phyloP scores from a whole-genome alignment of 306 rosid species.

The Cucumis melo region DNA sequence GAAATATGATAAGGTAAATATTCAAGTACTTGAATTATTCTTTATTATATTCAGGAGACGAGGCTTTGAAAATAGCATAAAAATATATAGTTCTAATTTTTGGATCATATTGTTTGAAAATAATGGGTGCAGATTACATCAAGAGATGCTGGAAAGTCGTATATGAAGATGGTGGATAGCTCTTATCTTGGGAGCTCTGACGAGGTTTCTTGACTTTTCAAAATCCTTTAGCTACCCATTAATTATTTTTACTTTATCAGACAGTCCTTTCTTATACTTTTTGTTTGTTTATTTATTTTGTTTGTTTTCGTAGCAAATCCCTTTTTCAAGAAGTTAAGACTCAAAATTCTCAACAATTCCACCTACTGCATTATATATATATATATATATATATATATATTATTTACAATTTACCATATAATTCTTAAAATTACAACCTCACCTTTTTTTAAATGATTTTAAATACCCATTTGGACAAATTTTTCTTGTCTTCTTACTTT shows the following conservation, averaged over 20 bases:
- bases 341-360: background rate
- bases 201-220: conserved; percentile 25
- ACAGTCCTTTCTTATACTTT: background rate
- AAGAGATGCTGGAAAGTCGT: conserved; percentile 38
- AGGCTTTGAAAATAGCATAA: background rate
- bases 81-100: background rate
- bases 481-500: background rate
- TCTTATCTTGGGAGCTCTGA: conserved; percentile 57
- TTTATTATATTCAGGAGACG: background rate
- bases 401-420: background rate
- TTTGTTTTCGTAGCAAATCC: background rate
- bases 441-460: background rate
- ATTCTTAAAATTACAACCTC: background rate
- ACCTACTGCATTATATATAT: background rate
- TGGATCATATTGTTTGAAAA: background rate
- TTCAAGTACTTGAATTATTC: too few relatives aligned
- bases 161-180: conserved; percentile 58
- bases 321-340: background rate
- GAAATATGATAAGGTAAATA: conserved; percentile 62
- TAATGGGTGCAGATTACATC: conserved; percentile 37
- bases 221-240: background rate
- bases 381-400: too few relatives aligned
- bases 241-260: background rate
- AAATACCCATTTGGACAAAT: background rate
- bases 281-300: too few relatives aligned